Percentiles rank a stretch among this genome's conserved stretches.
Evolutionary conservation across 2,329 filamentous ascomycete genomes (phyloP).

Genomic region (Ciborinia camelliae): DNA sequence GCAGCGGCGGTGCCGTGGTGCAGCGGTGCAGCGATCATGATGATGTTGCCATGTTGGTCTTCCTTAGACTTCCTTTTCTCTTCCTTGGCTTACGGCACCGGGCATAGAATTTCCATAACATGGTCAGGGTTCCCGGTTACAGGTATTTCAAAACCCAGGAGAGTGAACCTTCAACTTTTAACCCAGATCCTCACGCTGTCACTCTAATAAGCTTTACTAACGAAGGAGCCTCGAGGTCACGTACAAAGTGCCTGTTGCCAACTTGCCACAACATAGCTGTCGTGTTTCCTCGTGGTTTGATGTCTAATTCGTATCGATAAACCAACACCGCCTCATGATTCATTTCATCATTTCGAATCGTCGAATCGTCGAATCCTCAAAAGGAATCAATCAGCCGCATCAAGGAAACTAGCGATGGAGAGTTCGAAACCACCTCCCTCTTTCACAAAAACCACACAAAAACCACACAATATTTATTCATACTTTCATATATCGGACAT

Average conservation of each 20-base stretch:
- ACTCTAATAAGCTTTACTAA: neutral
- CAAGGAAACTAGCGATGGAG: too few species aligned
- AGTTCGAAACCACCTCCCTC: neutral
- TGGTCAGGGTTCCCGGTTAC: neutral
- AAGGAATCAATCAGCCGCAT: too few species aligned
- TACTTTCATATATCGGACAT: neutral
- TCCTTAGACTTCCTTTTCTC: neutral
- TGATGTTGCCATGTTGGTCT: neutral
- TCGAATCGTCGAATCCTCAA: neutral
- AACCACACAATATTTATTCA: neutral
- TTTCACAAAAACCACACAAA: neutral
- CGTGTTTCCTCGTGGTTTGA: neutral
- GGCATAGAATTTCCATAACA: neutral
- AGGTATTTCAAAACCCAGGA: neutral
- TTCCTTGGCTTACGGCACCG: neutral
- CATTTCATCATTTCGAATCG: neutral
- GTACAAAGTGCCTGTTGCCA: neutral
- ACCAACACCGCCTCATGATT: neutral
- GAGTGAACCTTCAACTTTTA: too few species aligned
- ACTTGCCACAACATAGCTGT: conserved; percentile 10
- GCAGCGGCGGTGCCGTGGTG: too few species aligned
- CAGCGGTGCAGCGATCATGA: neutral
- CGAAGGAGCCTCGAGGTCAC: neutral
- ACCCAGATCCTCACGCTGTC: neutral
- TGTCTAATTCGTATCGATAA: neutral